Evolutionary conservation across 352 stramenopile genomes (phyloP).

Genomic region (Aphanomyces stellatus): DNA sequence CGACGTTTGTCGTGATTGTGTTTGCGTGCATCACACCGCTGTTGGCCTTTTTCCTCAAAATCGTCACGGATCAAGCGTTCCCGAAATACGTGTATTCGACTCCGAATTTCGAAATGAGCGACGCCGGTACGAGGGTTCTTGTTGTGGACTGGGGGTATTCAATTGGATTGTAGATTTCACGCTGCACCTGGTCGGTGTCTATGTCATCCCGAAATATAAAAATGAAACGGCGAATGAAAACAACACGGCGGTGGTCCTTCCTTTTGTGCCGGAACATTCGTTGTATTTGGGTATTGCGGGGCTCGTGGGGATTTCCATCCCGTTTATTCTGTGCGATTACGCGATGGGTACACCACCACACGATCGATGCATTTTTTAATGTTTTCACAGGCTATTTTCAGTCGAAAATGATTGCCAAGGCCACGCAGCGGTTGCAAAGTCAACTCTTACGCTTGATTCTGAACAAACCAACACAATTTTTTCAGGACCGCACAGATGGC

Average conservation of each 20-base stretch:
- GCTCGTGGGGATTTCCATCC: not conserved
- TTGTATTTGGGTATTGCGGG: not conserved
- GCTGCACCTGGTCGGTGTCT: conserved; percentile 21
- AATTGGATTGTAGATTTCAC: conserved; percentile 48
- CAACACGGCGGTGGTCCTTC: not conserved
- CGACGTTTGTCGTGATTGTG: not conserved
- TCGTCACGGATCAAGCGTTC: not conserved
- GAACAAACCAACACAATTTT: not conserved
- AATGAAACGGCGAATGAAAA: conserved; percentile 6
- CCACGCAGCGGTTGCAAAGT: not conserved
- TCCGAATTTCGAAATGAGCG: not conserved
- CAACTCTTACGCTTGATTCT: not conserved
- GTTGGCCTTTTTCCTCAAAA: not conserved
- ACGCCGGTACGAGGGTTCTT: not conserved
- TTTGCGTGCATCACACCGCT: not conserved
- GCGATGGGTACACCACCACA: not conserved
- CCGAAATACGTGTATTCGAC: not conserved
- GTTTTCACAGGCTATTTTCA: conserved; percentile 17
- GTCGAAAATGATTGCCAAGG: not conserved
- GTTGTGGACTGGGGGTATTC: not conserved
- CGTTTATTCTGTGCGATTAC: conserved; percentile 1
- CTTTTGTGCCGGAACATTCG: not conserved
- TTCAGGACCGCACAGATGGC: not conserved
- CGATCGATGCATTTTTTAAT: not conserved
- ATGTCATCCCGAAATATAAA: conserved; percentile 32